Conservation (phyloP, 2,329 filamentous ascomycete genomes). For the Pseudogymnoascus sp. region DNA sequence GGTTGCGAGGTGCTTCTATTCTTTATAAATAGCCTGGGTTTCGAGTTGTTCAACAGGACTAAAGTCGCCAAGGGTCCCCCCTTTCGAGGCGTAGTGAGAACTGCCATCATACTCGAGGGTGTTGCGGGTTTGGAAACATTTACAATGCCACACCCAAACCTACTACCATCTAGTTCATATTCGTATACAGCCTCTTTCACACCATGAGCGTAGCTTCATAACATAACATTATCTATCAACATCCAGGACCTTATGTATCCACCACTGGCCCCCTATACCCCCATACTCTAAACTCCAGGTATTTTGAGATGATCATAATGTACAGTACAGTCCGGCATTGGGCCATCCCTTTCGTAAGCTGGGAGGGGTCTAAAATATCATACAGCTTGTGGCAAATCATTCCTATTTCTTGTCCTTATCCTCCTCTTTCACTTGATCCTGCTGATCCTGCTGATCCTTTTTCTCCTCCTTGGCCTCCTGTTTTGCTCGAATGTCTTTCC, state of each 20-base stretch:
- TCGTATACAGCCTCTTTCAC: neutral
- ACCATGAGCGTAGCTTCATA: neutral
- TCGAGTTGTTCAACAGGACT: neutral
- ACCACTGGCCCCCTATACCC: neutral
- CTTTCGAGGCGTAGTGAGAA: neutral
- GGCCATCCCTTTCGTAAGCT: neutral
- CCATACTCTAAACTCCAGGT: neutral
- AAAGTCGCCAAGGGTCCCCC: neutral
- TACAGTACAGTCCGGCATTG: constrained; percentile 4
- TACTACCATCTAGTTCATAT: neutral
- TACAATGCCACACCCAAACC: neutral
- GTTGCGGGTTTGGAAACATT: neutral
- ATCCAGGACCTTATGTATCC: neutral
- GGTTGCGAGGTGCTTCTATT: neutral
- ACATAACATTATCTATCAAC: neutral
- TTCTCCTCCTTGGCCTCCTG: constrained; percentile 20
- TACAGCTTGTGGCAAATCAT: neutral
- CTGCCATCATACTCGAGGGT: neutral
- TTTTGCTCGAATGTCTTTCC: constrained; percentile 29
- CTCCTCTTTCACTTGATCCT: constrained; percentile 13
- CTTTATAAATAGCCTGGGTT: neutral
- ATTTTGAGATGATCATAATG: constrained; percentile 8
- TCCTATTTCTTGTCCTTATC: constrained; percentile 15
- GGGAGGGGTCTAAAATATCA: neutral
- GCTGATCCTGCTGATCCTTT: constrained; percentile 11